Base-by-base conservation (phyloP, 306 rosid genomes). In the Pyrus bretschneideri region DNA sequence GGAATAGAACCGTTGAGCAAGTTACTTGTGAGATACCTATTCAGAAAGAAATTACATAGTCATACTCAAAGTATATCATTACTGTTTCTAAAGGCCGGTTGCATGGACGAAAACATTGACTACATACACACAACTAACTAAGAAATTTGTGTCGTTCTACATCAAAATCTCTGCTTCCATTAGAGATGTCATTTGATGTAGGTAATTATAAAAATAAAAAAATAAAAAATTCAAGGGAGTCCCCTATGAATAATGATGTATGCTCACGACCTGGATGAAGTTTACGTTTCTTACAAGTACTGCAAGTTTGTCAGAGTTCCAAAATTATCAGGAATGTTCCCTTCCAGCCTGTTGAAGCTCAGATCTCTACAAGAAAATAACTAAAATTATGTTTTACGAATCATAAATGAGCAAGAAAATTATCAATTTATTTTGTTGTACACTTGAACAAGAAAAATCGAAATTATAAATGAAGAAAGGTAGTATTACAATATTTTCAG, bases 11-110 rank as follows among this genome's bases (percentile, higher is more conserved):
- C 84, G 1, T 9, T 70, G 14, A 81, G 84, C 33, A 65, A 29
- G 84, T 81, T 81, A n/a, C 81, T 44, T 55, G 81, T 76, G 44
- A 81, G 78, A 76, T 42, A 76, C 67, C 84, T 81, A 72, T 62
- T 21, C 30, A 42, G 4, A 25, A 52, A 6, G 64, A 35, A 55
- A 57, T 13, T 61, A 33, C 35, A 23, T 11, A 7, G 27, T 31
- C 63, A 46, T 12, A 9, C 22, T 45, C 17, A 19, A 65, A 66
- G 19, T 5, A 65, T 22, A 54, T 21, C 1, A 25, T 4, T 9
- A 49, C 21, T 29, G 29, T 23, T 75, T 12, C 38, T n/a, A 29
- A 64, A 27, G 11, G 21, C 13, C 9, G 12, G 31, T 40, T 9
- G 42, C 67, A 33, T 7, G 54, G 76, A 8, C 5, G 23, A 18